Conservation (phyloP, 2,329 filamentous ascomycete genomes). For the Pseudonectria buxi region DNA sequence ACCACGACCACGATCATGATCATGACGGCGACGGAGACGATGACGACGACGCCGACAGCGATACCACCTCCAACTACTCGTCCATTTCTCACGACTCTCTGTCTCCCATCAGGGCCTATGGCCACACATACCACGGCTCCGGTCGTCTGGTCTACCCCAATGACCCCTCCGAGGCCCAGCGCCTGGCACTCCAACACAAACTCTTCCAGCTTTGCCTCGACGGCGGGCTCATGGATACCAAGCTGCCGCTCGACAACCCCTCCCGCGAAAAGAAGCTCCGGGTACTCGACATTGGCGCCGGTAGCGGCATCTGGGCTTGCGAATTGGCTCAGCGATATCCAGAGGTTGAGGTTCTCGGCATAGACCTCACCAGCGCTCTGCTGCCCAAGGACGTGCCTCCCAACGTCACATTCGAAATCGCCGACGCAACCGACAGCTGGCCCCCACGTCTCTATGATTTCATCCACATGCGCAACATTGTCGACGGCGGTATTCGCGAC, state of each 20-base stretch:
- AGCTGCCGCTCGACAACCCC: conserved; percentile 22
- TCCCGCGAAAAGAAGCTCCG: conserved; percentile 13
- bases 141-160: conserved; percentile 28
- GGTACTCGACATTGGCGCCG: conserved; percentile 37
- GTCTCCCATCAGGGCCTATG: conserved; percentile 27
- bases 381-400: conserved; percentile 42
- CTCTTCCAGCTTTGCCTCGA: conserved; percentile 30
- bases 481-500: conserved; percentile 38
- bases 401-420: conserved; percentile 53
- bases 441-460: conserved; percentile 31
- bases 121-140: conserved; percentile 31
- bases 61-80: conserved; percentile 27
- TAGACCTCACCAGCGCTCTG: conserved; percentile 36
- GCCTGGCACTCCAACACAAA: conserved; percentile 27
- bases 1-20: conserved; percentile 1
- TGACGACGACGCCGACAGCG: conserved; percentile 18
- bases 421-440: conserved; percentile 48
- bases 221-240: conserved; percentile 25
- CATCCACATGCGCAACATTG: conserved; percentile 36
- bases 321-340: conserved; percentile 36
- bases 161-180: conserved; percentile 27
- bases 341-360: conserved; percentile 31
- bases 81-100: conserved; percentile 28
- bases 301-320: conserved; percentile 37
- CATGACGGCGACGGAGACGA: conserved; percentile 1